A percentile compares a stretch with the other conserved stretches of the same genome.
Conservation (phyloP, 441 rosid genomes). For the Adansonia gregorii region DNA sequence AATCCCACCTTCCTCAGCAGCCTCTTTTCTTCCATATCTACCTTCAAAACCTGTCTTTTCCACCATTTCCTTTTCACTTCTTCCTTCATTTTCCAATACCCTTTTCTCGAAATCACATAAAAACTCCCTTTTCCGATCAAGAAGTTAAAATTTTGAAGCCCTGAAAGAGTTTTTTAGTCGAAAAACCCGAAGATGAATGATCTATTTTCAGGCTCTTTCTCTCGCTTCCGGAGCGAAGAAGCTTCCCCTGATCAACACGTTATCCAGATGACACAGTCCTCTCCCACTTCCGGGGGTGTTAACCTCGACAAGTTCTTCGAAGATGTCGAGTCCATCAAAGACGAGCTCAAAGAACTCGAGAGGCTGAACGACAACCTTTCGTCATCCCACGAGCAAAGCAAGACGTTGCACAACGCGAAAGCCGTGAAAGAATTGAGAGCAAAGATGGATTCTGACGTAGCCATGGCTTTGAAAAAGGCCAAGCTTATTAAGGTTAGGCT, state of each 20-base stretch:
- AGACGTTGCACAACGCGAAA: conserved; percentile 69
- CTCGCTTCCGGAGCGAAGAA: conserved; percentile 62
- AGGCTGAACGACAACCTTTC: conserved; percentile 55
- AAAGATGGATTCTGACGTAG: conserved; percentile 83
- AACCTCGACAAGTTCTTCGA: conserved; percentile 73
- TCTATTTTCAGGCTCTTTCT: conserved; percentile 77
- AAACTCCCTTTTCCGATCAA: neutral
- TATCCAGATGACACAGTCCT: conserved; percentile 51
- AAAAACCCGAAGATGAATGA: conserved; percentile 56
- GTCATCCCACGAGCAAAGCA: conserved; percentile 76
- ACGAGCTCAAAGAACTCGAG: conserved; percentile 70
- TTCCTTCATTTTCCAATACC: neutral
- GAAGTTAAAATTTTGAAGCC: neutral
- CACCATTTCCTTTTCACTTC: neutral
- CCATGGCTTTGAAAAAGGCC: conserved; percentile 69
- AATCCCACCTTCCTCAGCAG: neutral
- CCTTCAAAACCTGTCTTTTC: neutral
- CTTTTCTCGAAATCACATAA: neutral
- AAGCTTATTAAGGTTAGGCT: conserved; percentile 70
- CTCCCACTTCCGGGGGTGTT: conserved; percentile 50
- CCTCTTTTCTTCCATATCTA: neutral
- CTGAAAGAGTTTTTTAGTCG: neutral
- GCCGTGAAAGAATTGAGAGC: conserved; percentile 65
- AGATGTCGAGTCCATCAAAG: conserved; percentile 73
- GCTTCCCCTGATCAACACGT: conserved; percentile 46